Evolutionary conservation across 768 basidiomycete species (phyloP), one percentile per base, ranked within the genome.

Genomic region (Panaeolus cyanescens): DNA sequence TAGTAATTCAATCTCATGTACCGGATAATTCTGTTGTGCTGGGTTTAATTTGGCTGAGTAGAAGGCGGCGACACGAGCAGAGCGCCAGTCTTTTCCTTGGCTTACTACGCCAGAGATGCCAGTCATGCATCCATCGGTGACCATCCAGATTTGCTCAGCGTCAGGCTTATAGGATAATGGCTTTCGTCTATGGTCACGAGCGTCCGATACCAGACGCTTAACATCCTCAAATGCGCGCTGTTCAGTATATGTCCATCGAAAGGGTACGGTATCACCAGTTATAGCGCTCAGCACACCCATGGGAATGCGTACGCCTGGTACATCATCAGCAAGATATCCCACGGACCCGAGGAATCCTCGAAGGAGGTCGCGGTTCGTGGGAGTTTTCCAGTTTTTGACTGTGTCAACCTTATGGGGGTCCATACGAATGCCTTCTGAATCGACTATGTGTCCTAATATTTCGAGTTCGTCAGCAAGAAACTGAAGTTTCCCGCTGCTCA

Each of bases 341-440:
- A 67, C 67, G 0, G 69, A 64, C 0, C 70, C 72, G 0, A 67
- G 70, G 54, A 82, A 82, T 0, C 75, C 73, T 0, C 67, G 59
- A 0, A 81, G 59, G 19, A 76, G 63, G 20, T 74, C 75, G 0
- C 70, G 67, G 25, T 71, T 76, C 0, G 74, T 76, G 0, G 77
- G 77, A 0, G 63, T 65, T 39, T 75, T 75, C 76, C 75, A 78
- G 15, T 74, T 74, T 0, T 69, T 0, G 0, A 82, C 68, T 0
- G 62, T 57, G 30, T 81, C 75, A 0, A 84, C 79, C 39, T 83
- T 84, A 19, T 76, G 63, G 0, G 78, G 78, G 33, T 83, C 79
- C 78, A 82, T 81, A 0, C 56, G 55, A 20, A 84, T 80, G 0
- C 81, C 79, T 0, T 73, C n/a, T 15, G 75, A 68, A 22, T 74